Conservation (phyloP, 805 yeast species). For the Nakazawaea pomicola region DNA sequence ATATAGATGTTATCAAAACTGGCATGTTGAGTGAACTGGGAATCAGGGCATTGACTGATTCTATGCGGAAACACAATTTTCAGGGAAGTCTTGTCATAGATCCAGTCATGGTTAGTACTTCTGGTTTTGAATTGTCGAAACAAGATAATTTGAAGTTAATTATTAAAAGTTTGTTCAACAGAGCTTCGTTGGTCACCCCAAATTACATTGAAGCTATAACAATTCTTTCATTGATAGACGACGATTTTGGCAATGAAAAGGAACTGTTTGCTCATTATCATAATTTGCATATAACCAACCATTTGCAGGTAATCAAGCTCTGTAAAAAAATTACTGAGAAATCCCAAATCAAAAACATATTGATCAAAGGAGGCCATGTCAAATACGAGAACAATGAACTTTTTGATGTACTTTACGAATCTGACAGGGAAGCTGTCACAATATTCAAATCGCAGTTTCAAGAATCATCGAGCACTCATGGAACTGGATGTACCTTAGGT, state of each 20-base stretch:
- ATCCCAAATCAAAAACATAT: conserved; percentile 44
- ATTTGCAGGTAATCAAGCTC: conserved; percentile 14
- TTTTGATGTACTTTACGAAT: conserved; percentile 50
- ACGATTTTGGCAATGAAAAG: conserved; percentile 19
- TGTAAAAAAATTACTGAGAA: conserved; percentile 34
- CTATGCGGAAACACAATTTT: conserved; percentile 25
- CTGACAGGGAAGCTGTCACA: conserved; percentile 28
- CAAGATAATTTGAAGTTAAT: conserved; percentile 38
- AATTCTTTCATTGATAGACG: conserved; percentile 29
- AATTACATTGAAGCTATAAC: conserved; percentile 62
- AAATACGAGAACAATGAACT: conserved; percentile 38
- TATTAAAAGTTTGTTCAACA: conserved; percentile 39
- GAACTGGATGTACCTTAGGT: conserved; percentile 84
- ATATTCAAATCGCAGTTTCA: conserved; percentile 43
- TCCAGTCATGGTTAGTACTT: conserved; percentile 81
- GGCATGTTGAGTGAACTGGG: conserved; percentile 68
- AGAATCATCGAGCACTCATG: conserved; percentile 60
- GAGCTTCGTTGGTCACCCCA: conserved; percentile 68
- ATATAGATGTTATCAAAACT: conserved; percentile 65
- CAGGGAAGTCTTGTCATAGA: conserved; percentile 54
- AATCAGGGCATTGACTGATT: conserved; percentile 37
- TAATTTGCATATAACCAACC: not conserved
- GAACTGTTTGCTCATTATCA: conserved; percentile 26
- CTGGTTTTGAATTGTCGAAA: conserved; percentile 59
- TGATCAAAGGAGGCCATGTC: conserved; percentile 80